Base-by-base conservation (phyloP, 169 alveolate species). In the Besnoitia besnoiti region DNA sequence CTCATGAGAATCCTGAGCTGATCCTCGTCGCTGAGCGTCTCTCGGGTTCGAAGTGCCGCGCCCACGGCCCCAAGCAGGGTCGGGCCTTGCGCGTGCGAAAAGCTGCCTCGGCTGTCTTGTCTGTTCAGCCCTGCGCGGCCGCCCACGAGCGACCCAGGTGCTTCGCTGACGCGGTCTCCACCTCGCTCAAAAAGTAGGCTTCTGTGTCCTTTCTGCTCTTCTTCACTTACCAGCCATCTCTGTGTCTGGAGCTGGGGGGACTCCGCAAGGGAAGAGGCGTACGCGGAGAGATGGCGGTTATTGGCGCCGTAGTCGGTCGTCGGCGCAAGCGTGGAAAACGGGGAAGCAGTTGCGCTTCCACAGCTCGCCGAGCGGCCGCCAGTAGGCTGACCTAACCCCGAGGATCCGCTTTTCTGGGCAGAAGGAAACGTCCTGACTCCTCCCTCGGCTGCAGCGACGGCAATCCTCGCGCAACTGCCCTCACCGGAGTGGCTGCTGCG, bases 1-100 rank as follows among this genome's bases (percentile, higher is more conserved):
- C 87, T 35, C 87, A 77, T 39, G 61, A 77, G 87, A 30, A 39
- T 21, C 5, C 87, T 21, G 33, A 77, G 3, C 59, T 77, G 87
- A 19, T 77, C 87, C 40, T 77, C 87, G 61, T 77, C 87, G n/a
- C 42, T 77, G n/a, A 37, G 14, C 8, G 33, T 27, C 14, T 77
- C 84, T 39, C 84, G 84, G 0, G 40, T 33, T 33, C 84, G 84
- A 30, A 16, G 49, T 21, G 49, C 49, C 24, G 49, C 16, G 46
- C 16, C 84, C 7, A 21, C 35, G 14, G 49, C 40, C 7, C 33
- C 40, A 24, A 73, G 42, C 24, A 73, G 84, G 4, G 84, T 39
- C 84, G 46, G 42, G 7, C 46, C 84, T 44, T 33, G 46, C 44
- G 44, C 33, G 12, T 7, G 42, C 14, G 33, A 30, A 44, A 33